Evolutionary conservation across 164 flowering plant genomes (phyloP), one percentile per base, ranked within the genome.

Genomic region (Cinnamomum micranthum): DNA sequence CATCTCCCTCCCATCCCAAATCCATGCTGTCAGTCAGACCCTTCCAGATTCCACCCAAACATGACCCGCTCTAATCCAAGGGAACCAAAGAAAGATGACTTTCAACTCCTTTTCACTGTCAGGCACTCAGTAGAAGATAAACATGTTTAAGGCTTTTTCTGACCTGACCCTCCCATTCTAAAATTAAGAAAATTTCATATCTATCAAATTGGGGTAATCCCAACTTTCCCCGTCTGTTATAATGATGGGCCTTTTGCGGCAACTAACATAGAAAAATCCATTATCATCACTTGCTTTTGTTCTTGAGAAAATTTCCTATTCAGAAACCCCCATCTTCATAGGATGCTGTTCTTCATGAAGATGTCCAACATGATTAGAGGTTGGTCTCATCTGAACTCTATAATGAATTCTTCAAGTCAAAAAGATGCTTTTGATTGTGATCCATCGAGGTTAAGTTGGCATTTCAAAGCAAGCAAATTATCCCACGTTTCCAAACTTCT

Each of bases 401-500:
- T 41, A 20, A 22, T 22, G 28, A 4, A 7, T 47, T 69, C 19
- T 41, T 47, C 14, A 69, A 67, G 69, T 15, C 50, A 67, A 67
- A 67, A 31, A n/a, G 69, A 12, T 33, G 71, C 71, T 69, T 67
- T 41, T 24, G 63, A 22, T 75, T 70, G 73, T 70, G 65, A 41
- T 78, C 74, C 74, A 70, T 70, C n/a, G 50, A 35, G 59, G 70
- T 58, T 33, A 25, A 70, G 50, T 28, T 24, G n/a, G 52, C 73
- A 77, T 74, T 35, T 70, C 50, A 15, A 64, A 52, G 28, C 31
- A 15, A 2, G 4, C n/a, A 35, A 4, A 71, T 52, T 1, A 17
- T 35, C 25, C 35, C 64, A 71, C 65, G 73, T 71, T 14, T 23
- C 11, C 14, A 10, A 14, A 25, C 67, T 58, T 33, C 50, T 64